These are phyloP conservation scores for Collybiopsis confluens DNA, from an alignment of 768 basidiomycete species.

Conservation along the genomic window DNA sequence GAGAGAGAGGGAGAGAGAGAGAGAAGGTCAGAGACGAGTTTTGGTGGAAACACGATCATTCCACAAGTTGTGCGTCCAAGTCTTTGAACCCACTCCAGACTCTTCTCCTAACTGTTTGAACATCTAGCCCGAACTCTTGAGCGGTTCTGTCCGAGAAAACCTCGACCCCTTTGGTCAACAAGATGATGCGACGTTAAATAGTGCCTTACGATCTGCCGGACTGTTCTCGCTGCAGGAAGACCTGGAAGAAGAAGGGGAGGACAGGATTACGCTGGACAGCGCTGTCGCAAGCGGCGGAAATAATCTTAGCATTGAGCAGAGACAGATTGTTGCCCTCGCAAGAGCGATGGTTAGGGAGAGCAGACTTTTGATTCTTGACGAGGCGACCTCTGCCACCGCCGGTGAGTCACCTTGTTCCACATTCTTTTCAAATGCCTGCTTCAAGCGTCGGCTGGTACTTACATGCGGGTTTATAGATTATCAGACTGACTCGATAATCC, in stretches of 20 bases:
- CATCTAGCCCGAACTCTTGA: constrained; percentile 34
- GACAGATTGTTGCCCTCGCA: no score
- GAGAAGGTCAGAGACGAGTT: no score
- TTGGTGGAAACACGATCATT: constrained; percentile 46
- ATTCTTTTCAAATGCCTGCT: no score
- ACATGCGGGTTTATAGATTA: constrained; percentile 12
- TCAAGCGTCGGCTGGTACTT: background rate
- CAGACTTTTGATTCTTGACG: constrained; percentile 51
- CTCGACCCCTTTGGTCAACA: constrained; percentile 70
- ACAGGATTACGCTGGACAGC: no score
- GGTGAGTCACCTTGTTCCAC: no score
- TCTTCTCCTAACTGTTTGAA: no score
- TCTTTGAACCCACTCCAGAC: background rate
- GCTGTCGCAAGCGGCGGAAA: no score
- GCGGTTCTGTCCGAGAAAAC: constrained; percentile 60
- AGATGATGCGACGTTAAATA: constrained; percentile 61
- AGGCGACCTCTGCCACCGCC: constrained; percentile 28
- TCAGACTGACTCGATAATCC: constrained; percentile 40
- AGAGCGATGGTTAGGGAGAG: no score
- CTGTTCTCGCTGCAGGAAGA: constrained; percentile 34
- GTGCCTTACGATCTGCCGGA: constrained; percentile 52
- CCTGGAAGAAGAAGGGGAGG: constrained; percentile 19
- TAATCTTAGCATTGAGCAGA: no score
- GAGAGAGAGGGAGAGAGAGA: no score
- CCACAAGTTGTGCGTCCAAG: constrained; percentile 26